A percentile compares a stretch with the other conserved stretches of the same genome.
Conservation (phyloP, 345 rosid genomes). For the Tarenaya hassleriana region DNA sequence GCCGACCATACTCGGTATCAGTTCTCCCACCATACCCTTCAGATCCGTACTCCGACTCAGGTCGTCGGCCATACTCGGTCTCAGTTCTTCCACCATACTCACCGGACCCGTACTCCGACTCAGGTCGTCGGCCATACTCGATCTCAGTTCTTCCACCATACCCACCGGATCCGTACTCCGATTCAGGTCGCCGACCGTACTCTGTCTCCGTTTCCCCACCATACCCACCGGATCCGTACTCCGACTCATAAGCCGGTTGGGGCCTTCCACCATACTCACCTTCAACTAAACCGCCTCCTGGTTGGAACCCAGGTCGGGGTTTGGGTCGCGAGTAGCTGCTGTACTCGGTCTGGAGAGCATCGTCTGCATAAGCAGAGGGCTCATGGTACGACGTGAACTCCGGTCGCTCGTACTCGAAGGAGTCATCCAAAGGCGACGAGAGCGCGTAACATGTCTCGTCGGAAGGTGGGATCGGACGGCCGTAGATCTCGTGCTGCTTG, state of each 20-base stretch:
- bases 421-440: slow-evolving; percentile 34
- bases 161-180: slow-evolving; percentile 23
- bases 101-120: slow-evolving; percentile 12
- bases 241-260: slow-evolving; percentile 26
- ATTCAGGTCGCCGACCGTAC: slow-evolving; percentile 18
- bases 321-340: slow-evolving; percentile 74
- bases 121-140: slow-evolving; percentile 20
- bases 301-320: slow-evolving; percentile 51
- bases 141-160: slow-evolving; percentile 31
- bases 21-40: slow-evolving; percentile 24
- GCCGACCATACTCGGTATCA: slow-evolving; percentile 28
- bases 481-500: slow-evolving; percentile 58
- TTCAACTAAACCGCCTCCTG: slow-evolving; percentile 34
- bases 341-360: slow-evolving; percentile 63
- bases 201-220: slow-evolving; percentile 18
- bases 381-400: slow-evolving; percentile 52
- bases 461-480: slow-evolving; percentile 70
- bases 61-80: slow-evolving; percentile 31
- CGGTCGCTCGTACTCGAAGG: slow-evolving; percentile 65
- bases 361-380: slow-evolving; percentile 68
- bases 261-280: slow-evolving; percentile 28
- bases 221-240: slow-evolving; percentile 18
- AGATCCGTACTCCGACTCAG: slow-evolving; percentile 28
- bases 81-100: slow-evolving; percentile 25
- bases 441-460: slow-evolving; percentile 61